A percentile compares a stretch with the other conserved stretches of the same genome.
phyloP scores from a whole-genome alignment of 768 basidiomycete species.

The Macrolepiota dolichaula region DNA sequence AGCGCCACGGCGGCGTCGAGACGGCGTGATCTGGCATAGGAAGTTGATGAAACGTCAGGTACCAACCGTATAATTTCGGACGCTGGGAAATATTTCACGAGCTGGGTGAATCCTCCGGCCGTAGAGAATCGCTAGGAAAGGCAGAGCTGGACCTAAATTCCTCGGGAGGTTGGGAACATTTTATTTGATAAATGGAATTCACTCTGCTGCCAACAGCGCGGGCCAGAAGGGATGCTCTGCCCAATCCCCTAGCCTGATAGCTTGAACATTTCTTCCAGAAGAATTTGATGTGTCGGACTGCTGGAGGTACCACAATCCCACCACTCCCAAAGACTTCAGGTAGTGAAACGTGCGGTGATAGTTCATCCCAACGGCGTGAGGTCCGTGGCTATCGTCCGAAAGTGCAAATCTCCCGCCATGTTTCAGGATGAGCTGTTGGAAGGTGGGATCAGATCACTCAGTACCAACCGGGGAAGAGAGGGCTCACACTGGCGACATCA shows the following conservation, averaged over 20 bases:
- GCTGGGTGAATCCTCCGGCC: too few relatives aligned
- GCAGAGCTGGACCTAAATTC: too few relatives aligned
- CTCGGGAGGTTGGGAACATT: too few relatives aligned
- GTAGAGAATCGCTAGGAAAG: too few relatives aligned
- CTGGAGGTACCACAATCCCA: slow-evolving; percentile 64
- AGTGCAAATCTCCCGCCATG: slow-evolving; percentile 74
- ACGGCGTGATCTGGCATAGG: too few relatives aligned
- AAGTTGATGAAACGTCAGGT: too few relatives aligned
- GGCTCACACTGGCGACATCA: slow-evolving; percentile 68
- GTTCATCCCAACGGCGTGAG: slow-evolving; percentile 83
- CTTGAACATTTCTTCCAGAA: slow-evolving; percentile 40
- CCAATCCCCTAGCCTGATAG: slow-evolving; percentile 51
- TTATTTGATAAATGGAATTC: neutral
- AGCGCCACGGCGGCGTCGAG: too few relatives aligned
- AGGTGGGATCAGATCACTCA: neutral
- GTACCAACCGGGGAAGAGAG: neutral
- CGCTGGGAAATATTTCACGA: too few relatives aligned
- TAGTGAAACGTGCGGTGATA: slow-evolving; percentile 69
- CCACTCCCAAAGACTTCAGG: slow-evolving; percentile 53
- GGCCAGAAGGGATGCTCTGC: slow-evolving; percentile 60
- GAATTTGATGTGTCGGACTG: slow-evolving; percentile 34
- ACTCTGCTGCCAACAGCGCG: neutral
- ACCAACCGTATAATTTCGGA: too few relatives aligned
- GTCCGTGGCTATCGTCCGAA: slow-evolving; percentile 96
- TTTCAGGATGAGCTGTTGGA: slow-evolving; percentile 61